Evolutionary conservation across 2,329 filamentous ascomycete species (phyloP), one percentile per base, ranked within the genome.

Genomic region (Aspergillus aculeatinus): DNA sequence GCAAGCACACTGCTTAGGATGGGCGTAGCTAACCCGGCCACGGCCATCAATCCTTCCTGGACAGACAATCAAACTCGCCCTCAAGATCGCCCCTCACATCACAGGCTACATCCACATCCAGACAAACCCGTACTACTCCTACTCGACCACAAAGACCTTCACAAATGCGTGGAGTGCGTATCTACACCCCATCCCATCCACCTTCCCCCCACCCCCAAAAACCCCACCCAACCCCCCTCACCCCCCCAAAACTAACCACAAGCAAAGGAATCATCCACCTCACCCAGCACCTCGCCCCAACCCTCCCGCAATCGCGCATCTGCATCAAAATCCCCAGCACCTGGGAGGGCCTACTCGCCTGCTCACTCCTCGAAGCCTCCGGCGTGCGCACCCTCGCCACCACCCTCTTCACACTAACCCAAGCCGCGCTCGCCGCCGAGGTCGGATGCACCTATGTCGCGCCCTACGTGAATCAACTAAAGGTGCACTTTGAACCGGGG

Each of bases 291-390:
- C 64, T 85, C 12, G 76, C 78, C 3, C 77, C 80, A 0, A 63
- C 64, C 1, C 79, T 84, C 55, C 78, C 83, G 57, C 63, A 72
- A 2, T 76, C 76, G 9, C 77, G 85, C 31, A 74, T 88, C 27
- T 87, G 83, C 62, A 85, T 88, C 74, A 89, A 89, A 67, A 83
- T 89, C 47, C 84, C 85, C 0, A 78, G 81, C 7, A 88, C 85
- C 0, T 88, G 84, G 81, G 85, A 88, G 66, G 87, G 87, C 1
- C 75, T 89, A 14, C 79, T 83, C 64, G 87, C 87, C 1, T 88
- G 85, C 61, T 78, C 77, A 3, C 74, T 75, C 4, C 75, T 89
- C 4, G 81, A 88, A 66, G 65, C 70, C 16, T 72, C 78, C 10
- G 83, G 83, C 1, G 82, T 88, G n/a, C 75, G 78, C 1, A 88